Base-by-base conservation (phyloP, 1,139 yeast genomes). In the Yamadazyma taylorii region DNA sequence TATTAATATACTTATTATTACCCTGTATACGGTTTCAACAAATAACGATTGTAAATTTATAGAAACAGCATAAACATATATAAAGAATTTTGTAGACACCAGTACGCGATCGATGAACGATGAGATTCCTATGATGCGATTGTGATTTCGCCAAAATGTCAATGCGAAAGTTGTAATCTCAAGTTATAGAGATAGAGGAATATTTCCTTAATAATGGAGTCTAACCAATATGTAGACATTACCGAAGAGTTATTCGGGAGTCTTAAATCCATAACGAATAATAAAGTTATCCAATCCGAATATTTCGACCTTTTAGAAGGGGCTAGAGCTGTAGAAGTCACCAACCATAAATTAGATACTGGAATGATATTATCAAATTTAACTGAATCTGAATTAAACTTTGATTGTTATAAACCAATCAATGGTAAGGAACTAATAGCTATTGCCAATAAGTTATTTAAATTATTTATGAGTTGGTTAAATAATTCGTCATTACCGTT, bases 291-390 rank as follows among this genome's bases (percentile, higher is more conserved):
- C 3, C 78, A 78, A 49, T 69, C 75, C 2, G 67, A 74, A 0
- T 55, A 59, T 26, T 83, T 83, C 56, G 76, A 81, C 42, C 58
- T 84, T 26, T 66, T 84, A 38, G 87, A 82, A 50, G 90, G 90
- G 0, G 82, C 94, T 0, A 76, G 86, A 48, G 89, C 94, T 0
- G 60, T 83, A 37, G 94, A 85, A 53, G 72, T 79, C 5, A 61
- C 73, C 38, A 84, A 83, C 50, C 61, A 68, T n/a, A 73, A 72
- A 41, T 59, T 85, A 32, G 94, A 85, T 48, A 78, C 92, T 0
- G 80, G 82, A 2, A 48, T 81, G 37, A 71, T 84, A 10, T 34
- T 27, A 14, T 24, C 36, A 13, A 43, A 60, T 15, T 53, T 80
- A 24, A 47, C 62, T 2, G 42, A 47, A 1, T 68, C 58, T 4